Evolutionary conservation across 2,329 filamentous ascomycete genomes (phyloP), one percentile per base, ranked within the genome.

Genomic region (Diaporthe citri): DNA sequence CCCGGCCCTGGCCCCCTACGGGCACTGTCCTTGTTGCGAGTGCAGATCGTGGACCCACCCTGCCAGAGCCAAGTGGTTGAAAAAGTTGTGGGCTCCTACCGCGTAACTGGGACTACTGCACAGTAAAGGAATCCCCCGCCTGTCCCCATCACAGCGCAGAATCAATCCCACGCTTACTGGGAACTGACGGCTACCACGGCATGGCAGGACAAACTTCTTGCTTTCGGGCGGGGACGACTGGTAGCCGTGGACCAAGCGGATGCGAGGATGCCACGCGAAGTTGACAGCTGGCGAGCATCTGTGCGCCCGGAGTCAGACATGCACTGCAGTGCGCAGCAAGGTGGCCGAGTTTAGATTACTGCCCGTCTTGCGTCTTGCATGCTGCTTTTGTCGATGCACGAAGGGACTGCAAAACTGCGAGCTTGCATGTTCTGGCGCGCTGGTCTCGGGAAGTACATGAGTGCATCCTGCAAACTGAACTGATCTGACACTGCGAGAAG

Each of bases 201-300:
- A 39, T 28, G n/a, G 31, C 34, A 41, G 46, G 48, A 39, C 15
- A 34, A 5, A 22, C 31, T 48, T 51, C 46, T 28, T 39, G 64
- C 8, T 67, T 39, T 25, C 34, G 28, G 34, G 31, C 46, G 46
- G 46, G 46, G 46, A n/a, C 22, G 31, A 7, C 31, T 39, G 46
- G 28, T 20, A 36, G 13, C 15, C 2, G n/a, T 28, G 31, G 48
- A 3, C 13, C 41, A 55, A 69, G 64, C 46, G 64, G 46, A 28
- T 69, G 64, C 48, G 48, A 69, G 64, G 17, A 28, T 69, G 64
- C 64, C 64, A 69, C 34, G 64, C 46, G 64, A n/a, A 66, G 20
- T 25, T 52, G 46, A 67, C 46, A 67, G 46, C 62, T 25, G 46
- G 48, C 46, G 20, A 28, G 22, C 64, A 52, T 69, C 64, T 69